Evolutionary conservation across 306 rosid species (phyloP).

Genomic region (Alnus rubra): DNA sequence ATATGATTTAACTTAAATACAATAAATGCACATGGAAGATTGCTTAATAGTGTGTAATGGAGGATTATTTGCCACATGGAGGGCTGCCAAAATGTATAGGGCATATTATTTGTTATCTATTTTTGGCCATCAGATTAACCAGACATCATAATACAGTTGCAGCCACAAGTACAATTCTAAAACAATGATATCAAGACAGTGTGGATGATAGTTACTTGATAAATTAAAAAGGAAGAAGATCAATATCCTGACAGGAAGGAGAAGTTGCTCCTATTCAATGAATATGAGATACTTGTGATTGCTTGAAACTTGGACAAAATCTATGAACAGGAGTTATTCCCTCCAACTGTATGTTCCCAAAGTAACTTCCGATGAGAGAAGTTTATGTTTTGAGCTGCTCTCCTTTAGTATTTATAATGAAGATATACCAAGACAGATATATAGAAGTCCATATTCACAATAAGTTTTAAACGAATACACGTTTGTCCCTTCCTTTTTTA

Average conservation of each 20-base stretch:
- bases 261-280: background rate
- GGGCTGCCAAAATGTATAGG: background rate
- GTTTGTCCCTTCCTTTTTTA: no score
- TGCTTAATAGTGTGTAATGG: background rate
- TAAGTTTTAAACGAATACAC: no score
- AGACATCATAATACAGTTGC: background rate
- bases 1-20: constrained; percentile 18
- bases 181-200: background rate
- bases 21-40: background rate
- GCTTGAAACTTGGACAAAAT: background rate
- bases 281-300: background rate
- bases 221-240: background rate
- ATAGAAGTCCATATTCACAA: background rate
- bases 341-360: background rate
- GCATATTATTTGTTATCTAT: background rate
- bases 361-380: background rate
- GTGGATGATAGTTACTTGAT: background rate
- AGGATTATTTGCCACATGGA: background rate
- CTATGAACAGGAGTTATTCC: background rate
- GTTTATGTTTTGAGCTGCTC: background rate
- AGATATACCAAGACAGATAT: background rate
- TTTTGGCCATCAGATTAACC: background rate
- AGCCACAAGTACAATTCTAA: constrained; percentile 1
- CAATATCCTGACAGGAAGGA: background rate
- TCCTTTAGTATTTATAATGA: background rate